Conservation (phyloP, 345 rosid species). For the Passiflora organensis region DNA sequence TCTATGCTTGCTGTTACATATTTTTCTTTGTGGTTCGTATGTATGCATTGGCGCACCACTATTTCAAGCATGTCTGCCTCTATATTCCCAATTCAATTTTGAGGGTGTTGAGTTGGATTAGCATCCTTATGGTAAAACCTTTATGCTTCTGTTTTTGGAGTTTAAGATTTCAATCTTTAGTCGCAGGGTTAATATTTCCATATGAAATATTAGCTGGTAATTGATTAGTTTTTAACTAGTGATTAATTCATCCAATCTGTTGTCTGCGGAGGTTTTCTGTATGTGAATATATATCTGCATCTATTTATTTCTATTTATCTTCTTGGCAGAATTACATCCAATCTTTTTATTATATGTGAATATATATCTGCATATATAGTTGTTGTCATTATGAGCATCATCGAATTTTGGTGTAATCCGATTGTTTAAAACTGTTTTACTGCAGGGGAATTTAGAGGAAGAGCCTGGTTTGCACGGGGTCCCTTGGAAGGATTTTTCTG, state of each 20-base stretch:
- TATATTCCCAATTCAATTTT: no score
- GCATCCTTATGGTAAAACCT: no score
- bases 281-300: no score
- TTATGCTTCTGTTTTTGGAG: no score
- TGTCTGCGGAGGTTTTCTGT: no score
- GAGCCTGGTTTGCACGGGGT: slow-evolving; percentile 51
- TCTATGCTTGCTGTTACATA: no score
- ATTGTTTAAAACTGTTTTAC: slow-evolving; percentile 19
- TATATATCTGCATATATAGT: slow-evolving; percentile 12
- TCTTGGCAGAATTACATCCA: neutral
- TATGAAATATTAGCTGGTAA: neutral
- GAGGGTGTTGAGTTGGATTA: no score
- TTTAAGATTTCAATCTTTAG: neutral
- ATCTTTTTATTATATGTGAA: slow-evolving; percentile 21
- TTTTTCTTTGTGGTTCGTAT: no score
- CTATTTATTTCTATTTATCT: slow-evolving; percentile 2
- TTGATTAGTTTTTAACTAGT: no score
- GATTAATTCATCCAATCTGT: no score
- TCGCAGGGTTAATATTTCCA: neutral
- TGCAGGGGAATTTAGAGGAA: slow-evolving; percentile 56
- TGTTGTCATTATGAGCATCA: slow-evolving; percentile 5
- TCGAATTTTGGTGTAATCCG: slow-evolving; percentile 18
- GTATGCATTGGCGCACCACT: no score
- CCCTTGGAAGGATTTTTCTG: slow-evolving; percentile 70
- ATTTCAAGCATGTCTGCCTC: no score